Base-by-base conservation (phyloP, 2,329 filamentous ascomycete species). In the Fusarium nodosum region DNA sequence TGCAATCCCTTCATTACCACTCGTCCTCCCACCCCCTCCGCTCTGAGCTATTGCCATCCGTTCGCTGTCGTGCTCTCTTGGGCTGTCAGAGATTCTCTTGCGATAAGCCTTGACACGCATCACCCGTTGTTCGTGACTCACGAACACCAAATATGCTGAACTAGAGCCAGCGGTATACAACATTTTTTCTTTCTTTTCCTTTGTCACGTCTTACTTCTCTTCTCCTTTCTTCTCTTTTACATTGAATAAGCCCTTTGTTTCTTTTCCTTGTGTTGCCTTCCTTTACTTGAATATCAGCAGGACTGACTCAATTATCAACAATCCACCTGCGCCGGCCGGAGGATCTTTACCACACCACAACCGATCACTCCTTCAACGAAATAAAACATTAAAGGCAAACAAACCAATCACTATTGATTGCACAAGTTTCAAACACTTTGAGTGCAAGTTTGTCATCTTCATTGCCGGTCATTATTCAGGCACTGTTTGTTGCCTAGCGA, bases 111-210 rank as follows among this genome's bases (percentile, higher is more conserved):
- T 59, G 64, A 68, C 56, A 73, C 62, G 47, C 55, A 53, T 58
- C 42, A 60, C 52, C 61, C 24, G 39, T 66, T 68, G 69, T 72
- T 71, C 68, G 73, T 75, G 73, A 75, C 52, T 75, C 73, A 73
- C 72, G 46, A 73, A 68, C 63, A 66, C 67, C 51, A 64, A 51
- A 65, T 41, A 75, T 75, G 73, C 65, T 60, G 48, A 72, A 61
- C 33, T 72, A 69, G 61, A 67, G 52, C 44, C 52, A 64, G 58
- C 55, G 65, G 60, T 69, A 65, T 52, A 71, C 56, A 66, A 53
- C 58, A 44, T 65, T 66, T 61, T 38, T 56, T 36, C 65, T 67
- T 69, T 58, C 57, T 59, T 60, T 73, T 60, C 59, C 62, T 60
- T 73, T 66, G 62, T 64, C 47, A 56, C 61, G 22, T 60, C 59